Evolutionary conservation across 2,329 filamentous ascomycete species (phyloP), one percentile per base, ranked within the genome.

Genomic region (Aspergillus fructus): DNA sequence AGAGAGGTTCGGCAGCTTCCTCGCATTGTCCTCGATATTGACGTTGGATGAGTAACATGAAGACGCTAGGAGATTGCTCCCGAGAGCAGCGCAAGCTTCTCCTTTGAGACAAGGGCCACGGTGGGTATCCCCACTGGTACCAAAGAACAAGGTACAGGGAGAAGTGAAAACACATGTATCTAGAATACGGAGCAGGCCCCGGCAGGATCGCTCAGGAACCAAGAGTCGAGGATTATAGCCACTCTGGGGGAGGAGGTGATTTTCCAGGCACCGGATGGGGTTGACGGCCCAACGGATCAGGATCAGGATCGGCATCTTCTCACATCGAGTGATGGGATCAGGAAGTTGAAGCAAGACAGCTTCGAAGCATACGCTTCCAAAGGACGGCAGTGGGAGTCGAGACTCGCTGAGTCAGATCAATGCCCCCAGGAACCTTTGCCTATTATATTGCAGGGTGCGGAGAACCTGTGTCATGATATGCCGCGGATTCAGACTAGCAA

Each of bases 351-450:
- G 27, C 27, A 30, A 30, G 9, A 11, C 27, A 30, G 9, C 27
- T 11, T 30, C 8, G 27, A 30, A 30, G 23, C 19, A 30, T 6
- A 17, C 19, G 13, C 21, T n/a, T 17, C 9, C 45, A 24, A 19
- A 33, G 17, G 8, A 3, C 11, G 23, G 23, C 12, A 33, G 9
- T 30, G 3, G 12, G 23, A 24, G 37, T 40, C 48, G 19, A 27
- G 54, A 56, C 48, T 52, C 5, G 54, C 49, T 48, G 54, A 56
- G 45, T 56, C 42, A 52, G 54, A 34, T 33, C n/a, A 33, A 40
- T 27, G 11, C 19, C 17, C 41, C 23, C 17, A 43, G 40, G 37
- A 50, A 50, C 23, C 21, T 52, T 52, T 34, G 37, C 49, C 27
- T 30, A 11, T 30, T 30, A 9, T 30, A 11, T 30, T 30, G 27